phyloP scores from a whole-genome alignment of 2,329 filamentous ascomycete genomes.

The Huntiella moniliformis region DNA sequence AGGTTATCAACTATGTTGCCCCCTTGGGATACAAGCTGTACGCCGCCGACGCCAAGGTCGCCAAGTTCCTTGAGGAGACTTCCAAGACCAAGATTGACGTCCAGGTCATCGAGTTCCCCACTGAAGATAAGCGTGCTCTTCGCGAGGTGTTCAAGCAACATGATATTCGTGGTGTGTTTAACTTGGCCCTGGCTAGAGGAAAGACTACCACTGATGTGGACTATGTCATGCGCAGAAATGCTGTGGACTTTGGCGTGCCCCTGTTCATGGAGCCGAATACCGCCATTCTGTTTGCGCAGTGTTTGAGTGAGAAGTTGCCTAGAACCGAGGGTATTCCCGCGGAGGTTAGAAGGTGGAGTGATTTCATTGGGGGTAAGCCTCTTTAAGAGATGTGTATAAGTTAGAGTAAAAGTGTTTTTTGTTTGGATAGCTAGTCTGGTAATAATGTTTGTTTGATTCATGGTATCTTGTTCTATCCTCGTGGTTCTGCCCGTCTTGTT shows the following conservation, averaged over 20 bases:
- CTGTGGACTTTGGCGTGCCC: slow-evolving; percentile 93
- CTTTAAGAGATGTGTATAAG: slow-evolving; percentile 32
- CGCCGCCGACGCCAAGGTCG: slow-evolving; percentile 64
- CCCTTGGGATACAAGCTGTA: slow-evolving; percentile 91
- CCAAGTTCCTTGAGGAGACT: slow-evolving; percentile 58
- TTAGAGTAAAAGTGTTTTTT: not conserved
- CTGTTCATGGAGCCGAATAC: slow-evolving; percentile 99
- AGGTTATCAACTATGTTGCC: slow-evolving; percentile 69
- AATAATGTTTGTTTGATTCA: too few species aligned
- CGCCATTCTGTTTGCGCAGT: slow-evolving; percentile 85
- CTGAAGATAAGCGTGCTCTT: slow-evolving; percentile 83
- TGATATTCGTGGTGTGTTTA: slow-evolving; percentile 90
- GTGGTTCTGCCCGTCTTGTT: not conserved
- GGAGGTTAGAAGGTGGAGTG: slow-evolving; percentile 86
- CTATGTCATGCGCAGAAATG: slow-evolving; percentile 90
- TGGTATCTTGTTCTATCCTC: not conserved
- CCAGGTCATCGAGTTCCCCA: slow-evolving; percentile 92
- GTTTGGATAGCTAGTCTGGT: not conserved
- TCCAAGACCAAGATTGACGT: slow-evolving; percentile 51
- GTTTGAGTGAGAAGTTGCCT: slow-evolving; percentile 92
- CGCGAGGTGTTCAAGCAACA: slow-evolving; percentile 94
- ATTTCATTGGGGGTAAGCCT: slow-evolving; percentile 79
- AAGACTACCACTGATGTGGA: slow-evolving; percentile 80
- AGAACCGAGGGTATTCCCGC: slow-evolving; percentile 70
- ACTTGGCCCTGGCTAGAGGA: slow-evolving; percentile 66